A percentile compares a stretch with the other conserved stretches of the same genome.
Evolutionary conservation across 352 stramenopile species (phyloP).

Genomic region (Phytophthora aleatoria): DNA sequence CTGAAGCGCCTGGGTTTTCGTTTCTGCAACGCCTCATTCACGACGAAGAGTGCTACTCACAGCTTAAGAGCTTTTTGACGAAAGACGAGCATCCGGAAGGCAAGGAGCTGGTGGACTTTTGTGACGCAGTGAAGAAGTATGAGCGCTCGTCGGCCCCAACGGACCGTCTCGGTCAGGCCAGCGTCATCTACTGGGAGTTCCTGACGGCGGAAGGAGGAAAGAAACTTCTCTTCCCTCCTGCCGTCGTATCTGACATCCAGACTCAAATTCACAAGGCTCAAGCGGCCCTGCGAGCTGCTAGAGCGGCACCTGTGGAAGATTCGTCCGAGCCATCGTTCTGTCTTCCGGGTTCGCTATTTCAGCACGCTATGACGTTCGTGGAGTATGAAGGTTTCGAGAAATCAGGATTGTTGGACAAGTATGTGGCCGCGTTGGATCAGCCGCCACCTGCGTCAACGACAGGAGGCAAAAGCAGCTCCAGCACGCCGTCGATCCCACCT

Average conservation of each 20-base stretch:
- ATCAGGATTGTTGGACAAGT: conserved; percentile 77
- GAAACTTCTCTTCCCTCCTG: conserved; percentile 64
- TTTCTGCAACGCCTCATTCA: conserved; percentile 89
- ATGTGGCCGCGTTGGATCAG: conserved; percentile 72
- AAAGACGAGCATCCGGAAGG: conserved; percentile 62
- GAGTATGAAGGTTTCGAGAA: conserved; percentile 76
- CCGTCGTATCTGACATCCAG: conserved; percentile 59
- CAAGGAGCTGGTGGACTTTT: conserved; percentile 82
- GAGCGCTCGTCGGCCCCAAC: conserved; percentile 69
- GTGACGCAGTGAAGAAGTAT: conserved; percentile 84
- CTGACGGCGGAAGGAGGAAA: conserved; percentile 64
- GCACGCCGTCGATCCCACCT: conserved; percentile 50
- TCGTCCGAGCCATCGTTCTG: conserved; percentile 26
- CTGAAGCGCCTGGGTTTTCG: conserved; percentile 72
- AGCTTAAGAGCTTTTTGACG: conserved; percentile 74
- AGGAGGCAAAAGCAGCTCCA: conserved; percentile 33
- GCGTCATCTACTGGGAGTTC: conserved; percentile 87
- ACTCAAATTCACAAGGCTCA: conserved; percentile 71
- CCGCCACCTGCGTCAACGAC: conserved; percentile 23
- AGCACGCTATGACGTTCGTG: conserved; percentile 68
- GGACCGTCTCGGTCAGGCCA: conserved; percentile 77
- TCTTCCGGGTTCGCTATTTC: conserved; percentile 67
- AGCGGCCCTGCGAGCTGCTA: conserved; percentile 32
- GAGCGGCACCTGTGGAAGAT: conserved; percentile 4
- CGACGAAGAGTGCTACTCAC: conserved; percentile 88